These are phyloP conservation scores for Eucalyptus marginata DNA, from an alignment of 345 rosid species.

Conservation along the genomic window DNA sequence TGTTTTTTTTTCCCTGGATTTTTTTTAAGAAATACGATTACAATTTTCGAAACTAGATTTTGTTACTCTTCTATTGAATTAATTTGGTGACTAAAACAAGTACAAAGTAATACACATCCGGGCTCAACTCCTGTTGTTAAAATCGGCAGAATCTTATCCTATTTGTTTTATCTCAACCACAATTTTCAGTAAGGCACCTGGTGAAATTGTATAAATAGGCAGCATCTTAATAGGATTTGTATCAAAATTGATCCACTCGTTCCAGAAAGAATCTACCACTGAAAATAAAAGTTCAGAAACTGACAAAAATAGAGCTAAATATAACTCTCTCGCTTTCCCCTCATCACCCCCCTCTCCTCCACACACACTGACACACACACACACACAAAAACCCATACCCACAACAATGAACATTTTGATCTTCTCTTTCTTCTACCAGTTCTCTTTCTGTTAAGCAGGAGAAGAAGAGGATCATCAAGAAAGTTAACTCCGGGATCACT, in stretches of 20 bases:
- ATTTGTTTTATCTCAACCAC: not conserved
- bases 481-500: slow-evolving; percentile 45
- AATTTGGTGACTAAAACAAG: not conserved
- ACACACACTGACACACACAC: too few relatives aligned
- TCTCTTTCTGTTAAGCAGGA: not conserved
- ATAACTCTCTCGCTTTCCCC: not conserved
- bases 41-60: not conserved
- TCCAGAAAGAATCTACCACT: not conserved
- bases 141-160: not conserved
- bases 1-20: not conserved
- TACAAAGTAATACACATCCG: not conserved
- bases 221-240: not conserved
- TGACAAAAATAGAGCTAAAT: not conserved
- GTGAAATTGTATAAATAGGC: not conserved
- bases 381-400: fast-evolving
- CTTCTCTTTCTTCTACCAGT: not conserved
- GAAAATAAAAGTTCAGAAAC: not conserved
- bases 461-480: not conserved
- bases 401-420: not conserved
- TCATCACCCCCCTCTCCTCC: not conserved
- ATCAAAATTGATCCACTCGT: not conserved
- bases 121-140: not conserved
- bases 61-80: not conserved
- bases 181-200: not conserved
- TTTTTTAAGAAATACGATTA: not conserved